These are phyloP conservation scores for Xylaria sp. DNA, from an alignment of 2,329 filamentous ascomycete species.

Conservation along the genomic window DNA sequence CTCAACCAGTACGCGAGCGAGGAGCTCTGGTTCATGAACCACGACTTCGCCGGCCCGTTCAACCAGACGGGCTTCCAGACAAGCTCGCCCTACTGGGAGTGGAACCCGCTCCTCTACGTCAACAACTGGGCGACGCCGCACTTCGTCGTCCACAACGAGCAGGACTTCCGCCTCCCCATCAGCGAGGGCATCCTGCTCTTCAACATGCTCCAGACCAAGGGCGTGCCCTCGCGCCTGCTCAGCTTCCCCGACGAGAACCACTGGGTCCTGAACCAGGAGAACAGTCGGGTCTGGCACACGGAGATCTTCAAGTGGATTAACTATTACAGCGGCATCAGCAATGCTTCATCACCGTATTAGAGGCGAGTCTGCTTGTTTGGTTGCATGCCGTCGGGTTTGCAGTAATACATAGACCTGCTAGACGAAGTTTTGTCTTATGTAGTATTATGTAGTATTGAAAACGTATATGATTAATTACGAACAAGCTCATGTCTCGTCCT, in stretches of 20 bases:
- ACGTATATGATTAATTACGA: constrained; percentile 19
- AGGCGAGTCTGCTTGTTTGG: background rate
- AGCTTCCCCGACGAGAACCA: constrained; percentile 80
- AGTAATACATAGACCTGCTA: background rate
- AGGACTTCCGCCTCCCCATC: constrained; percentile 75
- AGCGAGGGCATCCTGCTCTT: constrained; percentile 76
- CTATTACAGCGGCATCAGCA: constrained; percentile 56
- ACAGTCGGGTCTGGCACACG: constrained; percentile 74
- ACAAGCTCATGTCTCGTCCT: background rate
- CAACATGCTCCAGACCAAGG: constrained; percentile 73
- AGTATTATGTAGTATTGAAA: constrained; percentile 27
- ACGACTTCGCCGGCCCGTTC: constrained; percentile 62
- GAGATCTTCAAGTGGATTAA: constrained; percentile 77
- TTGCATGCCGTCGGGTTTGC: background rate
- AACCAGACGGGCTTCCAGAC: constrained; percentile 54
- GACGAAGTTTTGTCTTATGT: constrained; percentile 13
- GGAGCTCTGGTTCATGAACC: constrained; percentile 54
- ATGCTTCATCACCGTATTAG: constrained; percentile 47
- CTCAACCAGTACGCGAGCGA: constrained; percentile 52
- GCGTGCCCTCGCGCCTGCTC: constrained; percentile 73
- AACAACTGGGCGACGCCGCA: constrained; percentile 75
- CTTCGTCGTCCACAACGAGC: constrained; percentile 74
- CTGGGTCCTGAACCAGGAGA: constrained; percentile 77
- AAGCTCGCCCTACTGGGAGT: constrained; percentile 58
- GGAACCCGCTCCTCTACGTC: constrained; percentile 60